phyloP scores from a whole-genome alignment of 1,139 yeast genomes.

The Taphrina communis region DNA sequence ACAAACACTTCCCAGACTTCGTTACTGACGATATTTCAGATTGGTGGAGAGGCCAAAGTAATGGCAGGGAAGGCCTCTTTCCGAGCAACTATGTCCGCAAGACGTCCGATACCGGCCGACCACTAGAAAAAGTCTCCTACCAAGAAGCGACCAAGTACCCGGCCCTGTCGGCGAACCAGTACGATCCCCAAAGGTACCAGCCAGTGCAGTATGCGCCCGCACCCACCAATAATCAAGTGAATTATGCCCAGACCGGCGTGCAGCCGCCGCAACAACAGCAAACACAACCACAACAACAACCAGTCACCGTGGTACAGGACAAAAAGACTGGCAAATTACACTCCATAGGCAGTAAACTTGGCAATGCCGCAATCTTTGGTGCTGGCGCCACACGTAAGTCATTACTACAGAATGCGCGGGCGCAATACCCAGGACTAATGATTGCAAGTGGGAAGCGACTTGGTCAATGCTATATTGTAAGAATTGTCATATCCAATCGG shows the following conservation, averaged over 20 bases:
- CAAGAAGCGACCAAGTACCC: slow-evolving; percentile 51
- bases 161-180: slow-evolving; percentile 49
- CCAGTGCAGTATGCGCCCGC: slow-evolving; percentile 48
- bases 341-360: slow-evolving; percentile 75
- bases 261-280: slow-evolving; percentile 49
- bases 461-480: slow-evolving; percentile 82
- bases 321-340: slow-evolving; percentile 59
- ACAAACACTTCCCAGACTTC: too few species aligned
- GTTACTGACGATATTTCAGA: slow-evolving; percentile 52
- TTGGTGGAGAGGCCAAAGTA: slow-evolving; percentile 51
- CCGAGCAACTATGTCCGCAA: slow-evolving; percentile 80
- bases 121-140: slow-evolving; percentile 48
- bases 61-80: slow-evolving; percentile 74
- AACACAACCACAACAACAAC: slow-evolving; percentile 48
- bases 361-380: slow-evolving; percentile 92
- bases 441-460: slow-evolving; percentile 69
- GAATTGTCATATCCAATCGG: too few species aligned
- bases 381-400: slow-evolving; percentile 79
- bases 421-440: too few species aligned
- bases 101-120: slow-evolving; percentile 22
- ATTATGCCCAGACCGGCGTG: slow-evolving; percentile 46
- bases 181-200: slow-evolving; percentile 51
- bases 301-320: slow-evolving; percentile 47
- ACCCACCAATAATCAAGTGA: slow-evolving; percentile 47
- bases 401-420: neutral